phyloP scores from a whole-genome alignment of 495 filamentous ascomycete genomes.

The Pseudevernia furfuracea region DNA sequence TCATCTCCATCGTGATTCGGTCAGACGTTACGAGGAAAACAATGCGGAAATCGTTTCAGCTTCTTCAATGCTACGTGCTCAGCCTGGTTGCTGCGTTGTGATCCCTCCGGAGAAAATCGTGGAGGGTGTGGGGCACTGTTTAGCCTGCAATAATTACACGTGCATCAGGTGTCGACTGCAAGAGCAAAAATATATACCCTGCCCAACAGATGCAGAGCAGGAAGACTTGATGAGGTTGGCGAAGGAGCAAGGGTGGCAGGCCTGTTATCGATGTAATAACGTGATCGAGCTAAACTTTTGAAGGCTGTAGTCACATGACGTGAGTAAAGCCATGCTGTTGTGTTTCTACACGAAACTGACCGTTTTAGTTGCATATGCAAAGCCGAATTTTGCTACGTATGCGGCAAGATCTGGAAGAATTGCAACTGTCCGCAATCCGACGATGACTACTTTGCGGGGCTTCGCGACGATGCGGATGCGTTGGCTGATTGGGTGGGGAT shows the following conservation, averaged over 20 bases:
- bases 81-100: background rate
- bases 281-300: slow-evolving; percentile 6
- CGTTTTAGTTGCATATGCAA: background rate
- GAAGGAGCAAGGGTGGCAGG: background rate
- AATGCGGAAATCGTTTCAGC: background rate
- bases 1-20: background rate
- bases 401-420: background rate
- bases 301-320: slow-evolving; percentile 6
- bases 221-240: background rate
- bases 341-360: background rate
- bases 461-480: too few relatives aligned
- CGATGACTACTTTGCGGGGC: background rate
- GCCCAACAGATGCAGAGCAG: background rate
- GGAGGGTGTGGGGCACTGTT: background rate
- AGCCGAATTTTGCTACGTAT: background rate
- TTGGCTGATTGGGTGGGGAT: background rate
- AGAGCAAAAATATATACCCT: background rate
- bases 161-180: background rate
- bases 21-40: background rate
- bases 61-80: slow-evolving; percentile 2
- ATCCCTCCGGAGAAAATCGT: background rate
- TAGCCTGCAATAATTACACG: background rate
- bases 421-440: background rate
- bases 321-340: background rate
- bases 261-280: background rate